These are phyloP conservation scores for Phyllosticta capitalensis DNA, from an alignment of 2,329 filamentous ascomycete species.

Conservation along the genomic window DNA sequence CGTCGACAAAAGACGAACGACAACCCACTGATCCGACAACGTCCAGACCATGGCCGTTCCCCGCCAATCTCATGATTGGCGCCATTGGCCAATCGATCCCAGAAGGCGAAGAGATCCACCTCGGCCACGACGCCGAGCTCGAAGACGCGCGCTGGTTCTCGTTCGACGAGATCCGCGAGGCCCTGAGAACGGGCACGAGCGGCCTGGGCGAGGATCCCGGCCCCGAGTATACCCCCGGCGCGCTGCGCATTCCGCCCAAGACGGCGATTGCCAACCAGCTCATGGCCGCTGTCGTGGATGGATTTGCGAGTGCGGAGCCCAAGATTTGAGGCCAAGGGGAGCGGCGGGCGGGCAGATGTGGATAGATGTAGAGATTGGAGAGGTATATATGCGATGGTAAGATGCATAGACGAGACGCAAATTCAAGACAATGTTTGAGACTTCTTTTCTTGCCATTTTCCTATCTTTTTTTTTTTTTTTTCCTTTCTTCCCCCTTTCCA, in stretches of 20 bases:
- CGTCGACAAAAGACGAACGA: background rate
- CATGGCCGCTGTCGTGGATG: slow-evolving; percentile 67
- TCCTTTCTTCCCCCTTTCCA: too few relatives aligned
- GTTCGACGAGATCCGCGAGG: slow-evolving; percentile 69
- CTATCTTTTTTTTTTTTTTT: too few relatives aligned
- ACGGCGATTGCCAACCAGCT: slow-evolving; percentile 92
- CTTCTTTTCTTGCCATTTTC: too few relatives aligned
- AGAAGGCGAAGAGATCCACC: slow-evolving; percentile 63
- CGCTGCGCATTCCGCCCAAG: slow-evolving; percentile 67
- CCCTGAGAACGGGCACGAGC: slow-evolving; percentile 58
- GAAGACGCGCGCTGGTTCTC: slow-evolving; percentile 84
- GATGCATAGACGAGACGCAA: background rate
- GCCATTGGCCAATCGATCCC: slow-evolving; percentile 80
- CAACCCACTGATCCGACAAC: too few relatives aligned
- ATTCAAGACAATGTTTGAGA: background rate
- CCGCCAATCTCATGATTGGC: slow-evolving; percentile 45
- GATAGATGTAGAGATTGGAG: background rate
- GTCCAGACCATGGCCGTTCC: slow-evolving; percentile 40
- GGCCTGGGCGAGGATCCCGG: slow-evolving; percentile 56
- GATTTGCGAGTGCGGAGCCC: slow-evolving; percentile 50
- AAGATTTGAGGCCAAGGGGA: slow-evolving; percentile 28
- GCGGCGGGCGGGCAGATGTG: background rate
- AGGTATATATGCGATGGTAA: background rate
- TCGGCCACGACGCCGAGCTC: slow-evolving; percentile 85
- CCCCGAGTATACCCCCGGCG: slow-evolving; percentile 63